phyloP scores from a whole-genome alignment of 805 yeast genomes.

The Lachancea mirantina region DNA sequence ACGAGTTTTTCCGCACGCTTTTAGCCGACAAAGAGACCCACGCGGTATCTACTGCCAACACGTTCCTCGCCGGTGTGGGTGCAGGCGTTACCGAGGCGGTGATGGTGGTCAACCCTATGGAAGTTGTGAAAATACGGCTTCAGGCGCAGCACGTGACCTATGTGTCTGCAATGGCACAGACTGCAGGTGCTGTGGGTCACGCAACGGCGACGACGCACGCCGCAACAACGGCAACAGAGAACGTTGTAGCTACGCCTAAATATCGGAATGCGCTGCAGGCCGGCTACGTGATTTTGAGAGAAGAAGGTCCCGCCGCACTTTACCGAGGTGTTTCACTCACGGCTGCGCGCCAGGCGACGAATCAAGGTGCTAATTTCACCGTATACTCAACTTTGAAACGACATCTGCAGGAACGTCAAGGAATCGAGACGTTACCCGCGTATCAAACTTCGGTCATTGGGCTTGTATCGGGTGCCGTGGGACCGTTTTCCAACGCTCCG shows the following conservation, averaged over 20 bases:
- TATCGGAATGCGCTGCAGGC: conserved; percentile 93
- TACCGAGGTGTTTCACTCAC: conserved; percentile 94
- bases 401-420: conserved; percentile 54
- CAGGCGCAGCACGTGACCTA: conserved; percentile 78
- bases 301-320: conserved; percentile 83
- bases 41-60: conserved; percentile 59
- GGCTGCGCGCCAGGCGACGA: conserved; percentile 95
- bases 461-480: conserved; percentile 89
- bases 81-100: conserved; percentile 98
- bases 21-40: conserved; percentile 57
- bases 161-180: conserved; percentile 6
- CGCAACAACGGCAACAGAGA: conserved; percentile 5
- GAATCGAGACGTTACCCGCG: conserved; percentile 59
- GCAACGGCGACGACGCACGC: conserved; percentile 4
- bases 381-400: conserved; percentile 83
- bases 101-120: conserved; percentile 92
- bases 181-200: conserved; percentile 8
- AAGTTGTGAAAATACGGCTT: conserved; percentile 90
- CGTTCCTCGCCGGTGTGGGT: conserved; percentile 89
- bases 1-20: conserved; percentile 74
- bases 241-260: conserved; percentile 48
- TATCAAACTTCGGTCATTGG: conserved; percentile 95
- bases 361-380: conserved; percentile 97
- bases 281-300: conserved; percentile 70
- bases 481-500: conserved; percentile 96